phyloP scores from a whole-genome alignment of 2,329 filamentous ascomycete genomes.

The Trichoderma sp. region DNA sequence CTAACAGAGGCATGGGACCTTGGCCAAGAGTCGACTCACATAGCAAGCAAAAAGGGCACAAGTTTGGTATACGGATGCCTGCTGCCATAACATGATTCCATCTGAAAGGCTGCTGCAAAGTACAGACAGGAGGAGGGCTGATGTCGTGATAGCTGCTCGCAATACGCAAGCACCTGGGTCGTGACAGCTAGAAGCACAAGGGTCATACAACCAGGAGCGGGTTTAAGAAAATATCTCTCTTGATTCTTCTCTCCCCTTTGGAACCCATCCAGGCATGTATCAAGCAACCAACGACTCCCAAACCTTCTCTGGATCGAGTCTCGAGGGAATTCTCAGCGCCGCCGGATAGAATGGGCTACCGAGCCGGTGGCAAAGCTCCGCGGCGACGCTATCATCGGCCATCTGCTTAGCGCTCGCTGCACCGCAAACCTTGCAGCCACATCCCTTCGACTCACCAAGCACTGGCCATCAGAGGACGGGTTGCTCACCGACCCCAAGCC shows the following conservation, averaged over 20 bases:
- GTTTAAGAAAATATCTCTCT: not conserved
- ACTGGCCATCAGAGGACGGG: slow-evolving; percentile 6
- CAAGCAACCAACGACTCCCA: not conserved
- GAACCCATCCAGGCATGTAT: slow-evolving; percentile 1
- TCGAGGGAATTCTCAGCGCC: slow-evolving; percentile 9
- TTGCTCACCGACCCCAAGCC: slow-evolving; percentile 21
- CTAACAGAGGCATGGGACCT: not conserved
- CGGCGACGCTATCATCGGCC: slow-evolving; percentile 28
- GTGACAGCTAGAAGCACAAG: not conserved
- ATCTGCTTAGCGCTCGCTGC: slow-evolving; percentile 25
- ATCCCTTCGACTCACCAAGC: slow-evolving; percentile 23
- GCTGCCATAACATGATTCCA: not conserved
- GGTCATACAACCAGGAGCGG: not conserved
- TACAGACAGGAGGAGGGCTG: not conserved
- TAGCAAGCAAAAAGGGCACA: slow-evolving; percentile 19
- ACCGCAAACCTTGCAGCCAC: slow-evolving; percentile 30
- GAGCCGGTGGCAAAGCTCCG: slow-evolving; percentile 28
- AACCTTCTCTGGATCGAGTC: slow-evolving; percentile 10
- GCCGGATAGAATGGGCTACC: slow-evolving; percentile 15
- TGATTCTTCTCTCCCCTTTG: not conserved
- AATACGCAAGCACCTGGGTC: slow-evolving; percentile 9
- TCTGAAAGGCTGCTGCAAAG: not conserved
- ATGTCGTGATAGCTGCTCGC: slow-evolving; percentile 8
- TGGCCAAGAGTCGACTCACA: slow-evolving; percentile 16
- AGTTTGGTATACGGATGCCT: slow-evolving; percentile 7